A percentile compares a stretch with the other conserved stretches of the same genome.
Evolutionary conservation across 2,329 filamentous ascomycete species (phyloP).

Genomic region (Trichoderma sp.): DNA sequence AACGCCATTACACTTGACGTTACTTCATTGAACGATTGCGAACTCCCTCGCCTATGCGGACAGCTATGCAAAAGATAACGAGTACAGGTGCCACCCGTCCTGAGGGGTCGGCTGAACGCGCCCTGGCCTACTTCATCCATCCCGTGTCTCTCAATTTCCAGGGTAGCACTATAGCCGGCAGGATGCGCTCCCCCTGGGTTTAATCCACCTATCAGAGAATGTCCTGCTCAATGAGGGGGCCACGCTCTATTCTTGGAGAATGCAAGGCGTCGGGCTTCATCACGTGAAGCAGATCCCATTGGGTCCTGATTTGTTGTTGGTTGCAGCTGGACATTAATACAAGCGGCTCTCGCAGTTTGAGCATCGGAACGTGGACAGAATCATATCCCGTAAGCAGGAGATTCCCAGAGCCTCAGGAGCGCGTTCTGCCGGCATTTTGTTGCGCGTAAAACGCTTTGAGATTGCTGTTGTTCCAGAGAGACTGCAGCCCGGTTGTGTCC

Average conservation of each 20-base stretch:
- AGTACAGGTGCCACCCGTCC: not conserved
- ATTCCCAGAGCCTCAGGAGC: not conserved
- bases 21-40: not conserved
- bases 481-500: not conserved
- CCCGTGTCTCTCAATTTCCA: not conserved
- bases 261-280: not conserved
- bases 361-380: not conserved
- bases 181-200: not conserved
- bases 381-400: not conserved
- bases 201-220: not conserved
- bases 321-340: not conserved
- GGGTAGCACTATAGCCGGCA: not conserved
- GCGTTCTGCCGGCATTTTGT: not conserved
- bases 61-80: not conserved
- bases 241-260: not conserved
- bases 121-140: not conserved
- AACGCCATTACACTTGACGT: not conserved
- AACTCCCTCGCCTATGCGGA: not conserved
- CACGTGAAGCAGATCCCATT: conserved; percentile 10
- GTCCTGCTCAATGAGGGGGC: not conserved
- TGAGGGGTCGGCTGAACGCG: not conserved
- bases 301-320: not conserved
- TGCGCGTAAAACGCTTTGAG: not conserved
- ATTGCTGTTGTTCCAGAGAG: not conserved
- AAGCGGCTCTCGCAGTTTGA: not conserved